Evolutionary conservation across 345 rosid species (phyloP).

Genomic region (Luvunga scandens): DNA sequence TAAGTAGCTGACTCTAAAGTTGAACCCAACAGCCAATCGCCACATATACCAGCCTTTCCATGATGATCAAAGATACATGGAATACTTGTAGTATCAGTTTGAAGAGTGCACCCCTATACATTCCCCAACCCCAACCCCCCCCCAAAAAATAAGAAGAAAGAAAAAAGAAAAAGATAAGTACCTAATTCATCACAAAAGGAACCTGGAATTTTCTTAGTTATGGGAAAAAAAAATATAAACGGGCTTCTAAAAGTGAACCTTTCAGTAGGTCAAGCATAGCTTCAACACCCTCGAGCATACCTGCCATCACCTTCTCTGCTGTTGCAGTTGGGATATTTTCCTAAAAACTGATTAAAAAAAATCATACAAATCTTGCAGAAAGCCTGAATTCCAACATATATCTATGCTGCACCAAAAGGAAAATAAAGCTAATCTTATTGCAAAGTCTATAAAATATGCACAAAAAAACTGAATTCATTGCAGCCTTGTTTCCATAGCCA

Average conservation of each 20-base stretch:
- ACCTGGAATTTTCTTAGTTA: background rate
- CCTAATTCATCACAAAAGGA: background rate
- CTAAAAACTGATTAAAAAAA: slow-evolving; percentile 24
- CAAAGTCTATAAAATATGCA: background rate
- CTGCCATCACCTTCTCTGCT: no score
- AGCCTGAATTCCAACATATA: background rate
- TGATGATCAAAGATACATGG: slow-evolving; percentile 79
- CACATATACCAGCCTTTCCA: slow-evolving; percentile 93
- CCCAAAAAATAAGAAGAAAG: no score
- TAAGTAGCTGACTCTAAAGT: slow-evolving; percentile 69
- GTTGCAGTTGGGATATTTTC: slow-evolving; percentile 80
- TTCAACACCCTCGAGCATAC: no score
- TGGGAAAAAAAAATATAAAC: background rate
- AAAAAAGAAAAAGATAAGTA: background rate
- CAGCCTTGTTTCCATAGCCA: background rate
- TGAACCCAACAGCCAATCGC: slow-evolving; percentile 91
- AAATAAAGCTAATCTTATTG: background rate
- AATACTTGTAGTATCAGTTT: slow-evolving; percentile 52
- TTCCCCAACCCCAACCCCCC: no score
- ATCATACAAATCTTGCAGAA: background rate
- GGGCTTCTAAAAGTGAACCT: slow-evolving; percentile 35
- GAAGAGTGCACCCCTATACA: slow-evolving; percentile 83
- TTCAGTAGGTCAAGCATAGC: slow-evolving; percentile 56
- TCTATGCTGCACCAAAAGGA: background rate
- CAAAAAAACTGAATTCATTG: background rate